Evolutionary conservation across 441 rosid genomes (phyloP).

Genomic region (Brassica hybrid): DNA sequence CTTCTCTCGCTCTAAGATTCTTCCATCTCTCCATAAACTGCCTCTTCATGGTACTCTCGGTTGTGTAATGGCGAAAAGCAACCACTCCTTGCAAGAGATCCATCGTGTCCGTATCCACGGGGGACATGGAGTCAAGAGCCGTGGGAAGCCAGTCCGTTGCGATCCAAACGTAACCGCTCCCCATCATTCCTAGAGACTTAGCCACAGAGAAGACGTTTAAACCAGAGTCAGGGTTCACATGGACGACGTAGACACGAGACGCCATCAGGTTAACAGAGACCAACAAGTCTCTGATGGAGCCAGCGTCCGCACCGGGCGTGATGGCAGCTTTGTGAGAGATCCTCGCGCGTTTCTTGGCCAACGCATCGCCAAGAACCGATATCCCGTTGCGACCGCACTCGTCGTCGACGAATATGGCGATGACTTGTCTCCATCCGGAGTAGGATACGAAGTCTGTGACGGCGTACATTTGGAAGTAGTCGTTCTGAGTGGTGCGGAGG

Average conservation of each 20-base stretch:
- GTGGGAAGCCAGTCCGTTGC: constrained; percentile 97
- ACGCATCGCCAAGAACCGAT: constrained; percentile 76
- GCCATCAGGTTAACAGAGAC: constrained; percentile 73
- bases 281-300: constrained; percentile 60
- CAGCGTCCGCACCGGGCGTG: constrained; percentile 58
- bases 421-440: constrained; percentile 82
- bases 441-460: constrained; percentile 65
- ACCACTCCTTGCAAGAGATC: constrained; percentile 88
- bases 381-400: constrained; percentile 90
- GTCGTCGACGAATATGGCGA: constrained; percentile 86
- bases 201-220: constrained; percentile 72
- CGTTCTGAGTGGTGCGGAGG: constrained; percentile 81
- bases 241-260: constrained; percentile 87
- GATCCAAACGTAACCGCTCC: constrained; percentile 86
- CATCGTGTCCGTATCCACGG: constrained; percentile 52
- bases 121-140: constrained; percentile 60
- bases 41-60: constrained; percentile 60
- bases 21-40: constrained; percentile 64
- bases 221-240: constrained; percentile 92
- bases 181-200: constrained; percentile 75
- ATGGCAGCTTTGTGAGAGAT: constrained; percentile 83
- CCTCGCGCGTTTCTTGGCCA: constrained; percentile 70
- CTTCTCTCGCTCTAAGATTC: constrained; percentile 30
- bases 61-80: constrained; percentile 80
- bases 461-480: constrained; percentile 85